Base-by-base conservation (phyloP, 495 filamentous ascomycete genomes). In the Daldinia decipiens region DNA sequence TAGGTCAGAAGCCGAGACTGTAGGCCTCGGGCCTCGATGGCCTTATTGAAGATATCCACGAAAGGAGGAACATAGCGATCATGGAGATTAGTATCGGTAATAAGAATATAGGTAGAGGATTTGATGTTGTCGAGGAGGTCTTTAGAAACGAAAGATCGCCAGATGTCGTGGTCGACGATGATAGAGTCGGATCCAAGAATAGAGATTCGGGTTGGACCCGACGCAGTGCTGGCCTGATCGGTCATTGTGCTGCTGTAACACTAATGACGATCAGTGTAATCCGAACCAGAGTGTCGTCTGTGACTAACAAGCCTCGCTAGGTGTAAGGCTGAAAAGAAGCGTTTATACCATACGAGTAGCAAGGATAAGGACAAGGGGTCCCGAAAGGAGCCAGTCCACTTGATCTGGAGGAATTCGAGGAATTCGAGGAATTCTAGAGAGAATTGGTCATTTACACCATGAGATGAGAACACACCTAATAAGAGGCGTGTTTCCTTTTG, bases 41-140 rank as follows among this genome's bases (percentile, higher is more conserved):
- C 82, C 62, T 81, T 68, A 66, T 89, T 83, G 80, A 99, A 98
- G 63, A 85, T 80, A 52, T 86, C 83, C 75, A 91, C 81, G 82
- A 98, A 98, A 54, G 77, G 73, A 15, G 93, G 87, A 7, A 92
- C 89, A 81, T 99, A 97, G 70, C 90, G 86, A 15, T 89, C 85
- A 56, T 87, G 87, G 68, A 99, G 89, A 78, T 98, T 98, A 19
- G 93, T 95, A 80, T 99, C 95, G 74, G 95, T 98, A 73, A 99
- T 90, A 50, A 99, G 89, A 51, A 98, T 92, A 79, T 98, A 99
- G 65, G 93, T 98, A 27, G 93, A 95, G 24, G 94, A 95, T 45
- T 86, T 81, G 65, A 95, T 80, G 75, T 89, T 91, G 31, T 85
- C 82, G 71, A 98, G 84, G 45, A 99, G 85, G 80, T 98, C 96